Percentiles rank a stretch among this genome's conserved stretches.
These are phyloP conservation scores for Aspergillus tanneri DNA, from an alignment of 2,329 filamentous ascomycete species.

Conservation along the genomic window DNA sequence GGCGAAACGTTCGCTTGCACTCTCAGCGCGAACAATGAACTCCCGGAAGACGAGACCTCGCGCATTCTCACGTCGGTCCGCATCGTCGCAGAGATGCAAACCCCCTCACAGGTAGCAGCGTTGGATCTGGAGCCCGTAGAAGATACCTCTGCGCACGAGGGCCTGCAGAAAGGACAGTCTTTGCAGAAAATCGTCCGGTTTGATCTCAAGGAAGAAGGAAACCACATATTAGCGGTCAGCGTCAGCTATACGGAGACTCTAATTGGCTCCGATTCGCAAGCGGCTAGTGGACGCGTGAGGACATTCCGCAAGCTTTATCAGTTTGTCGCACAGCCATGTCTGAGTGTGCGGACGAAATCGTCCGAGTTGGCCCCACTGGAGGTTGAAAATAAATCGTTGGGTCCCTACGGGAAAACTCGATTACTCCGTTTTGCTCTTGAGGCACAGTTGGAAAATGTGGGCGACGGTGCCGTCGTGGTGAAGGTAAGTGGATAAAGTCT, in stretches of 20 bases:
- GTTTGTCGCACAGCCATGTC: conserved; percentile 85
- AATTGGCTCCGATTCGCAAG: conserved; percentile 43
- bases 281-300: conserved; percentile 63
- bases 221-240: conserved; percentile 88
- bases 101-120: conserved; percentile 69
- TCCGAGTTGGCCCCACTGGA: conserved; percentile 57
- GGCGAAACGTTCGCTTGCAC: conserved; percentile 95
- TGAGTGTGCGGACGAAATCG: conserved; percentile 89
- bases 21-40: conserved; percentile 91
- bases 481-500: conserved; percentile 53
- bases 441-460: conserved; percentile 92
- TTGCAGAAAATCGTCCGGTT: conserved; percentile 80
- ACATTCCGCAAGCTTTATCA: conserved; percentile 96
- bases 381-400: conserved; percentile 46
- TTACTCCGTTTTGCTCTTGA: conserved; percentile 71
- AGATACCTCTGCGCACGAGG: conserved; percentile 48
- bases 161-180: conserved; percentile 55
- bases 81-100: conserved; percentile 93
- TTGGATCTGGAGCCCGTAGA: conserved; percentile 54
- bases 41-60: conserved; percentile 41
- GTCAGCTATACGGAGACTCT: conserved; percentile 90
- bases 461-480: conserved; percentile 76
- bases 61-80: conserved; percentile 69
- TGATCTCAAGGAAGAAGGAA: conserved; percentile 89
- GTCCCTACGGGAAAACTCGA: conserved; percentile 45